Percentiles rank a stretch among this genome's conserved stretches.
phyloP scores from a whole-genome alignment of 2,329 filamentous ascomycete species.

The Celoporthe dispersa region DNA sequence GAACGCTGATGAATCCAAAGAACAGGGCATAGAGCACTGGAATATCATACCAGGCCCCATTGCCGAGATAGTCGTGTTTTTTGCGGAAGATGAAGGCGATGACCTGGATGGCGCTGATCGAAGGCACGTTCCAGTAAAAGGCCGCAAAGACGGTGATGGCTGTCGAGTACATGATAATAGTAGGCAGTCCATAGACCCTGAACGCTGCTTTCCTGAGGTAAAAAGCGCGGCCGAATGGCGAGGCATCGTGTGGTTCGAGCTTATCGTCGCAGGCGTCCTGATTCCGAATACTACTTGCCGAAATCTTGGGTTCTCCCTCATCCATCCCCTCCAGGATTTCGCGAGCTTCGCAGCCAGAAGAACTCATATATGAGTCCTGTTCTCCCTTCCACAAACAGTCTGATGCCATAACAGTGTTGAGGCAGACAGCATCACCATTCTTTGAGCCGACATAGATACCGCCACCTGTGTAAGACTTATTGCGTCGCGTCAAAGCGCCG shows the following conservation, averaged over 20 bases:
- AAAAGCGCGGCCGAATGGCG: slow-evolving; percentile 61
- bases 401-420: slow-evolving; percentile 22
- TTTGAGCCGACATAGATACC: slow-evolving; percentile 58
- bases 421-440: slow-evolving; percentile 53
- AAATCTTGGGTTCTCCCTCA: neutral
- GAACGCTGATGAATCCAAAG: slow-evolving; percentile 44
- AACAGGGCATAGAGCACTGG: slow-evolving; percentile 47
- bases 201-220: slow-evolving; percentile 56
- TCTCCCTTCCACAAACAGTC: neutral
- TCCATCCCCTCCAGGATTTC: neutral
- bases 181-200: slow-evolving; percentile 50
- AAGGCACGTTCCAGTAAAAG: slow-evolving; percentile 56
- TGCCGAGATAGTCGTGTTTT: slow-evolving; percentile 34
- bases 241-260: slow-evolving; percentile 33
- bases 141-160: slow-evolving; percentile 50
- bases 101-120: slow-evolving; percentile 53
- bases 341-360: neutral
- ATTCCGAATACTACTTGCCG: neutral
- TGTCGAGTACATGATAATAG: slow-evolving; percentile 55
- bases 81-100: slow-evolving; percentile 39
- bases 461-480: slow-evolving; percentile 47
- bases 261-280: neutral
- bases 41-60: slow-evolving; percentile 39
- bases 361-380: slow-evolving; percentile 23
- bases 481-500: slow-evolving; percentile 54